Evolutionary conservation across 1,284 basidiomycete species (phyloP).

Genomic region (Ganoderma boninense): DNA sequence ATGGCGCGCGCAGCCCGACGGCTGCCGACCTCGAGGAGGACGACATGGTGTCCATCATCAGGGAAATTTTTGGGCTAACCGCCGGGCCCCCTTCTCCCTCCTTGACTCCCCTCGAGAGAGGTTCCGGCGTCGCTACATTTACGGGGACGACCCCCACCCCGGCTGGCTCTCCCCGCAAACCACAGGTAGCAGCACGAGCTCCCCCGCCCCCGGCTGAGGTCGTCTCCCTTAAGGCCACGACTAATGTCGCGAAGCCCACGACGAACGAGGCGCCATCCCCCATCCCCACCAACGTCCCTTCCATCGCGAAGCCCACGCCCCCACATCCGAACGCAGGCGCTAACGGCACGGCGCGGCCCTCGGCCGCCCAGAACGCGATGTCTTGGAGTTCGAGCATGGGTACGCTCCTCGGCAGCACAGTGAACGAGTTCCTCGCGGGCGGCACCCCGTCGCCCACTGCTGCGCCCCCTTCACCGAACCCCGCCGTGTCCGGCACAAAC

Average conservation of each 20-base stretch:
- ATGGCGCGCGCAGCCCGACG: slow-evolving; percentile 49
- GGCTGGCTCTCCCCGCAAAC: slow-evolving; percentile 18
- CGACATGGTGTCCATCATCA: slow-evolving; percentile 46
- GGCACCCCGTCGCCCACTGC: slow-evolving; percentile 24
- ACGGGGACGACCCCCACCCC: slow-evolving; percentile 25
- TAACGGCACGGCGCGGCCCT: slow-evolving; percentile 6
- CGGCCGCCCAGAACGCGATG: slow-evolving; percentile 14
- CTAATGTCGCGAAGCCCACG: slow-evolving; percentile 19
- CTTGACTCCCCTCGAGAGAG: slow-evolving; percentile 38
- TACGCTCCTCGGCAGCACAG: slow-evolving; percentile 26
- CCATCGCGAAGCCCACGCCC: slow-evolving; percentile 19
- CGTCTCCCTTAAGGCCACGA: slow-evolving; percentile 24
- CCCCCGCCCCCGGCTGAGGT: slow-evolving; percentile 17
- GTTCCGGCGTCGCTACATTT: slow-evolving; percentile 30
- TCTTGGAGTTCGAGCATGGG: slow-evolving; percentile 24
- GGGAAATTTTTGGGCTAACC: slow-evolving; percentile 43
- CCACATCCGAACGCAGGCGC: slow-evolving; percentile 18
- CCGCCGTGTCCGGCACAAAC: slow-evolving; percentile 10
- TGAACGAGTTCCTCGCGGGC: slow-evolving; percentile 27
- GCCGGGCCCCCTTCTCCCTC: slow-evolving; percentile 38
- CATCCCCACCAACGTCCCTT: slow-evolving; percentile 17
- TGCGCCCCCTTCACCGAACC: slow-evolving; percentile 21
- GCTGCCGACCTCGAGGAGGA: slow-evolving; percentile 47
- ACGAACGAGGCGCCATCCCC: slow-evolving; percentile 12
- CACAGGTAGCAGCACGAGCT: slow-evolving; percentile 13